Evolutionary conservation across 805 yeast genomes (phyloP).

Genomic region (Candida jianshihensis): DNA sequence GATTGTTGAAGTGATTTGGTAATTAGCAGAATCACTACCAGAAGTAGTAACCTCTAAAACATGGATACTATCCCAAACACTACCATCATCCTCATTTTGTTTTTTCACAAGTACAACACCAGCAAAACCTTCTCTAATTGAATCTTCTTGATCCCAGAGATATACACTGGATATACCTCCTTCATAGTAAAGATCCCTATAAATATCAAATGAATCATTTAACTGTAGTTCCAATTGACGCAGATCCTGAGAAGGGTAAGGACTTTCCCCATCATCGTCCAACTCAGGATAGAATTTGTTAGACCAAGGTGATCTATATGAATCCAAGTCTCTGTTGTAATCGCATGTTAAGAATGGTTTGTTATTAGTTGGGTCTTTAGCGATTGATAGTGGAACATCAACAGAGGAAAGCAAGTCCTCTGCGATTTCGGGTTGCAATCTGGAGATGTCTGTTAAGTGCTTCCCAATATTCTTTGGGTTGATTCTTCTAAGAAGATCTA

Average conservation of each 20-base stretch:
- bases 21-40: conserved; percentile 34
- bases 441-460: conserved; percentile 36
- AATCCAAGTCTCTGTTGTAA: conserved; percentile 91
- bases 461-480: conserved; percentile 54
- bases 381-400: conserved; percentile 68
- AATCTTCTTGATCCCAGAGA: conserved; percentile 76
- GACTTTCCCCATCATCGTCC: conserved; percentile 60
- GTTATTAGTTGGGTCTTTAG: conserved; percentile 29
- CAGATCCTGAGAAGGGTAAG: conserved; percentile 60
- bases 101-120: conserved; percentile 88
- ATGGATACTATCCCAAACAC: conserved; percentile 85
- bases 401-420: conserved; percentile 83
- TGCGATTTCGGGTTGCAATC: conserved; percentile 56
- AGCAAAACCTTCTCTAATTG: conserved; percentile 58
- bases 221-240: conserved; percentile 74
- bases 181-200: conserved; percentile 90
- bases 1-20: conserved; percentile 81
- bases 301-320: conserved; percentile 87
- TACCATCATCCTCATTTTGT: conserved; percentile 33
- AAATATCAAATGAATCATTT: conserved; percentile 86
- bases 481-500: conserved; percentile 69
- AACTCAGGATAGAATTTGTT: conserved; percentile 58
- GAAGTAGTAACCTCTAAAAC: conserved; percentile 65
- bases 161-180: conserved; percentile 90
- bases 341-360: conserved; percentile 81